Percentiles rank a stretch among this genome's conserved stretches.
Evolutionary conservation across 148 eudicot species (phyloP).

Genomic region (Beta vulgaris): DNA sequence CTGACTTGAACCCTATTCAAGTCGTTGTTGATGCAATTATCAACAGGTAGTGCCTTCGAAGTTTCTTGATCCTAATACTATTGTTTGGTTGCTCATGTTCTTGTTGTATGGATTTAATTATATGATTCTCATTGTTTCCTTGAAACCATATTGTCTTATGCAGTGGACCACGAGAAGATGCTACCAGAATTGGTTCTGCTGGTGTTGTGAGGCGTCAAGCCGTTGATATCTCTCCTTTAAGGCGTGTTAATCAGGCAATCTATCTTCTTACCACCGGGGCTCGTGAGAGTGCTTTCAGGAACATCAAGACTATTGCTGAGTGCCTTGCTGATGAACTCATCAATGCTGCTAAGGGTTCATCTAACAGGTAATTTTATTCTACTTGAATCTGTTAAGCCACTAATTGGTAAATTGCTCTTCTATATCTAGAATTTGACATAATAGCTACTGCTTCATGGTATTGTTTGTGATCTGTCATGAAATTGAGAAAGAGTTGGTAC

Average conservation of each 20-base stretch:
- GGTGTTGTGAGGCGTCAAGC: constrained; percentile 46
- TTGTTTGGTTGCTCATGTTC: not conserved
- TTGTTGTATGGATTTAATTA: not conserved
- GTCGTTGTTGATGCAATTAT: constrained; percentile 34
- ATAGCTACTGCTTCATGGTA: too few species aligned
- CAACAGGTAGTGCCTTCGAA: too few species aligned
- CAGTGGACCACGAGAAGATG: constrained; percentile 41
- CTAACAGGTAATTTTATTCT: constrained; percentile 30
- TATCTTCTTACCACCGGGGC: constrained; percentile 37
- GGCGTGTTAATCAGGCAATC: constrained; percentile 37
- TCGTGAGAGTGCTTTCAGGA: constrained; percentile 41
- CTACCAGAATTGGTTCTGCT: constrained; percentile 40
- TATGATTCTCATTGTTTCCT: not conserved
- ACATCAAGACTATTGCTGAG: constrained; percentile 39
- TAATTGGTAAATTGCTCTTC: not conserved
- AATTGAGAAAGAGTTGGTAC: too few species aligned
- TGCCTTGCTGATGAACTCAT: constrained; percentile 39
- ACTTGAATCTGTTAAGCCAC: not conserved
- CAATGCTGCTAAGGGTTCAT: constrained; percentile 40
- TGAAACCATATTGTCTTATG: not conserved
- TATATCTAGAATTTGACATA: too few species aligned
- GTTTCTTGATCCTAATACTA: not conserved
- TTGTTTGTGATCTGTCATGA: too few species aligned
- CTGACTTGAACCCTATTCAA: constrained; percentile 33
- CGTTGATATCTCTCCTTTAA: constrained; percentile 39